Conservation (phyloP, 169 alveolate genomes). For the Neospora caninum region DNA sequence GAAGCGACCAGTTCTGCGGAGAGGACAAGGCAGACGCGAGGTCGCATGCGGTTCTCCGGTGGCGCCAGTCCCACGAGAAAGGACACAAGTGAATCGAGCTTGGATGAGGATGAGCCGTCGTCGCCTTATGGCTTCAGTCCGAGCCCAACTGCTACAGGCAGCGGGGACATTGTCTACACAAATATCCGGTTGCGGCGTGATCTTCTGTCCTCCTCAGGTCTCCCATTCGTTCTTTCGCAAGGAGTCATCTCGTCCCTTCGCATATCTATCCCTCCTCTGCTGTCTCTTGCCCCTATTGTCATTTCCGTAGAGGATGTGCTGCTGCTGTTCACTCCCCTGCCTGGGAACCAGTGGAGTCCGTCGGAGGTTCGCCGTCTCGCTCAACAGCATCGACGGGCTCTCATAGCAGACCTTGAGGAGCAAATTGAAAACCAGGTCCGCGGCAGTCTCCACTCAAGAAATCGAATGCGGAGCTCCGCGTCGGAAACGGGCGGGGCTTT, state of each 20-base stretch:
- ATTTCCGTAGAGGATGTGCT: conserved; percentile 16
- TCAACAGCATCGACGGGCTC: conserved; percentile 7
- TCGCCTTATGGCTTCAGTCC: not conserved
- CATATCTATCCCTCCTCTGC: conserved; percentile 33
- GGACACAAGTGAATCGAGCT: not conserved
- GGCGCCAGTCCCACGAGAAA: not conserved
- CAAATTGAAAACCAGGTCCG: not conserved
- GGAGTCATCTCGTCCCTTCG: not conserved
- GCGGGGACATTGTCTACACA: conserved; percentile 35
- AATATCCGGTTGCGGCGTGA: not conserved
- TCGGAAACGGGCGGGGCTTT: not conserved
- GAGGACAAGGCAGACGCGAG: not conserved
- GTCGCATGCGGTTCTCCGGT: not conserved
- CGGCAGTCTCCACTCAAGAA: not conserved
- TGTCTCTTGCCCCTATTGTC: conserved; percentile 3
- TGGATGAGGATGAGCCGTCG: not conserved
- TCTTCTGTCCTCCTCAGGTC: conserved; percentile 21
- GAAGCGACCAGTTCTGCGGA: not conserved
- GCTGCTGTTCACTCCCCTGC: conserved; percentile 6
- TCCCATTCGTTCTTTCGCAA: conserved; percentile 16
- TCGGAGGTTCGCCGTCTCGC: not conserved
- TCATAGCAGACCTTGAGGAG: conserved; percentile 14
- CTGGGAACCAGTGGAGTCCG: not conserved
- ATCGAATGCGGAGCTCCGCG: not conserved
- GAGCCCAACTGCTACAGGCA: not conserved